These are phyloP conservation scores for Fomitopsis pinicola DNA, from an alignment of 1,284 basidiomycete genomes.

Conservation along the genomic window DNA sequence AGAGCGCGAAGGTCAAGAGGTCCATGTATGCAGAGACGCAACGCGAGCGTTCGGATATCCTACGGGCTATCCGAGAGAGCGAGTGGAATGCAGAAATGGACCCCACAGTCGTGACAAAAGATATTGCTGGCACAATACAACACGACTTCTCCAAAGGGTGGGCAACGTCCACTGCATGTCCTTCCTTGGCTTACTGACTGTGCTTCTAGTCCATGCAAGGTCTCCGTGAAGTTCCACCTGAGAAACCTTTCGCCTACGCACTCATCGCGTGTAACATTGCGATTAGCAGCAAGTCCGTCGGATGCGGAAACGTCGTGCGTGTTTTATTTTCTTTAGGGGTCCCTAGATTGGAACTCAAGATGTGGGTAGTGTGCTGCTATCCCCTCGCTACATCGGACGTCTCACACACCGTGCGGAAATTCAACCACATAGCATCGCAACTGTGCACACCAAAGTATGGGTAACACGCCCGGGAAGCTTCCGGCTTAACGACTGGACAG, in stretches of 20 bases:
- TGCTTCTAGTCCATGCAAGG: constrained; percentile 46
- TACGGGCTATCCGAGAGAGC: constrained; percentile 62
- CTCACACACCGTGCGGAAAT: constrained; percentile 56
- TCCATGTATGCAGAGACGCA: constrained; percentile 90
- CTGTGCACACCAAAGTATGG: constrained; percentile 48
- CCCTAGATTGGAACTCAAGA: background rate
- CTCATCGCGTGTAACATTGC: constrained; percentile 49
- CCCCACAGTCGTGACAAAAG: constrained; percentile 54
- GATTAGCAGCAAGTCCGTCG: constrained; percentile 31
- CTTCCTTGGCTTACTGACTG: constrained; percentile 1
- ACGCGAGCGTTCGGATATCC: constrained; percentile 61
- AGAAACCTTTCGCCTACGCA: constrained; percentile 69
- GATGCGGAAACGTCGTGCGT: constrained; percentile 34
- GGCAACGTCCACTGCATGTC: constrained; percentile 20
- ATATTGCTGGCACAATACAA: constrained; percentile 35
- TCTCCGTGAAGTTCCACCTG: constrained; percentile 54
- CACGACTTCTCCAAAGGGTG: constrained; percentile 72
- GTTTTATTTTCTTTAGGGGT: background rate
- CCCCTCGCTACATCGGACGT: constrained; percentile 55
- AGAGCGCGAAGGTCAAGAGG: constrained; percentile 62
- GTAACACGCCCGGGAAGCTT: constrained; percentile 64
- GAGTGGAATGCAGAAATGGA: constrained; percentile 80
- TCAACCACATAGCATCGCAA: constrained; percentile 40
- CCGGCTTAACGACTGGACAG: constrained; percentile 54
- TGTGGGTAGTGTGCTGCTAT: constrained; percentile 34